phyloP scores from a whole-genome alignment of 768 basidiomycete genomes.

The Rhodotorula diobovata region DNA sequence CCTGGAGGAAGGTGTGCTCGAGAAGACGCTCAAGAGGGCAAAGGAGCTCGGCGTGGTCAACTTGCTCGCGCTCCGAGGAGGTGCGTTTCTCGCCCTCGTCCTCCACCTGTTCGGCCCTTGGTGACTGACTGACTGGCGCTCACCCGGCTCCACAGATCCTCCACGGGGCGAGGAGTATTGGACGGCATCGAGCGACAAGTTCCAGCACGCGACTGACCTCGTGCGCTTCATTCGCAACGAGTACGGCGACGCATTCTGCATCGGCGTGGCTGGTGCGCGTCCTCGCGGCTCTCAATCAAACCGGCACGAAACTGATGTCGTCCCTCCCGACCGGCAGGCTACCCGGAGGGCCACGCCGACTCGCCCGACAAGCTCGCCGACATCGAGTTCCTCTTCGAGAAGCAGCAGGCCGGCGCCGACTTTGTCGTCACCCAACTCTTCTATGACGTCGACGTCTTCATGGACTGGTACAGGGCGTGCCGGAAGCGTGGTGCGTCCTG shows the following conservation, averaged over 20 bases:
- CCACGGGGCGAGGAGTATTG: conserved; percentile 91
- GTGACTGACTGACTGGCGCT: not conserved
- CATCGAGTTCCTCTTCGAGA: conserved; percentile 68
- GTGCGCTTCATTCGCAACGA: conserved; percentile 82
- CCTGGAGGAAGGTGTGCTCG: conserved; percentile 94
- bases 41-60: conserved; percentile 78
- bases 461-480: conserved; percentile 70
- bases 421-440: conserved; percentile 96
- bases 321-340: conserved; percentile 56
- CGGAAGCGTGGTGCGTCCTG: conserved; percentile 61
- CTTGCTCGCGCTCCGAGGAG: conserved; percentile 86
- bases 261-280: conserved; percentile 80
- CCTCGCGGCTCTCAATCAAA: too few relatives aligned
- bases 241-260: conserved; percentile 77
- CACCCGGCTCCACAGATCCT: conserved; percentile 60
- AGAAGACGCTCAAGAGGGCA: conserved; percentile 77
- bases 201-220: conserved; percentile 80
- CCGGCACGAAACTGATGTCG: not conserved
- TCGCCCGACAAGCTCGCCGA: conserved; percentile 54
- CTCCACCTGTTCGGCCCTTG: not conserved
- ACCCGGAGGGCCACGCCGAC: conserved; percentile 83
- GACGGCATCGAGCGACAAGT: conserved; percentile 76
- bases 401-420: conserved; percentile 90
- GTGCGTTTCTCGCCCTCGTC: conserved; percentile 50
- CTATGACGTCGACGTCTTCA: conserved; percentile 86